These are phyloP conservation scores for Apophysomyces variabilis DNA, from an alignment of 371 early-diverging fungal species.

Conservation along the genomic window DNA sequence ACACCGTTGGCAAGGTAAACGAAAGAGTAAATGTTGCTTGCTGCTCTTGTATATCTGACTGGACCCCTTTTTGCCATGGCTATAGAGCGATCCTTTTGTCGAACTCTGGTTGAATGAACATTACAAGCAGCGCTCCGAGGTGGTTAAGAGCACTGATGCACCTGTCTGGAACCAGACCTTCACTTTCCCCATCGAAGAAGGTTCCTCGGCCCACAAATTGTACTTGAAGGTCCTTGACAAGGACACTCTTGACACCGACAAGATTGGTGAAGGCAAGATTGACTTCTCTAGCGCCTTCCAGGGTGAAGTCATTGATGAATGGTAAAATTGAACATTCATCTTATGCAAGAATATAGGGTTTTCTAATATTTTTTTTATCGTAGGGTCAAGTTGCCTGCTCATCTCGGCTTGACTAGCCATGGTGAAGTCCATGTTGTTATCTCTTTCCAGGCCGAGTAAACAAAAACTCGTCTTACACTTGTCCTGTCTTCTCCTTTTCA, in stretches of 20 bases:
- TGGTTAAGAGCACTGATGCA: slow-evolving; percentile 17
- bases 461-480: too few species aligned
- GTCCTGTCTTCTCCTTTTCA: too few species aligned
- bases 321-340: background rate
- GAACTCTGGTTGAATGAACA: slow-evolving; percentile 34
- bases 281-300: slow-evolving; percentile 28
- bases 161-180: slow-evolving; percentile 34
- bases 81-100: slow-evolving; percentile 31
- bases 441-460: slow-evolving; percentile 20
- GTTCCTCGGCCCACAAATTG: slow-evolving; percentile 33
- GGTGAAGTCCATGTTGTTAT: slow-evolving; percentile 36
- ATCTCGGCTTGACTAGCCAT: slow-evolving; percentile 31
- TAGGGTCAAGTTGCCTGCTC: slow-evolving; percentile 33
- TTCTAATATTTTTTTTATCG: too few species aligned
- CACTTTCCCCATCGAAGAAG: slow-evolving; percentile 33
- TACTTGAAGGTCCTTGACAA: slow-evolving; percentile 48
- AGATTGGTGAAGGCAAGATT: slow-evolving; percentile 47
- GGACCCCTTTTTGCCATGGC: background rate
- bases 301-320: slow-evolving; percentile 34
- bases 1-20: slow-evolving; percentile 25
- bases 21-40: background rate
- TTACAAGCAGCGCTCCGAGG: slow-evolving; percentile 29
- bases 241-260: slow-evolving; percentile 42
- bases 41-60: background rate
- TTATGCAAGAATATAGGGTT: too few species aligned